phyloP scores from a whole-genome alignment of 371 early-diverging fungal genomes.

The Lichtheimia ornata region DNA sequence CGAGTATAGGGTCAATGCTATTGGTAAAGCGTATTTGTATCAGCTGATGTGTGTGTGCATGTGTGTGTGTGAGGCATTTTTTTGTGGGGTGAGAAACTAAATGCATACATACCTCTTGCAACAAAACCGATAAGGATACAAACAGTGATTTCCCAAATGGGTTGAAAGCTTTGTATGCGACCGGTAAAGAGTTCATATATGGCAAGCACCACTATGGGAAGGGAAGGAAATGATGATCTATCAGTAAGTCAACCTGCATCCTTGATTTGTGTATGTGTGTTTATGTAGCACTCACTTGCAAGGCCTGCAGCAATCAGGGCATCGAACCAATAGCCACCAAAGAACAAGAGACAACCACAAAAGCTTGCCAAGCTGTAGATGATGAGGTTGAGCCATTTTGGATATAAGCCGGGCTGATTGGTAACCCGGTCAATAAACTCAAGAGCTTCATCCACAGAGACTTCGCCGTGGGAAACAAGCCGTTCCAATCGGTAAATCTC shows the following conservation, averaged over 20 bases:
- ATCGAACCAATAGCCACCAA: conserved; percentile 46
- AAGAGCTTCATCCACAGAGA: conserved; percentile 56
- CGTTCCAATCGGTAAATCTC: conserved; percentile 61
- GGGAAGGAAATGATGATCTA: no score
- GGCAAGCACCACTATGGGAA: conserved; percentile 37
- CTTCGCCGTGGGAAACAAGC: conserved; percentile 48
- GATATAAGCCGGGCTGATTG: conserved; percentile 44
- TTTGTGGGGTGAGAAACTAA: background rate
- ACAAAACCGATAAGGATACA: conserved; percentile 71
- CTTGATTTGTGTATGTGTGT: background rate
- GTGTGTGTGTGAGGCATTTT: no score
- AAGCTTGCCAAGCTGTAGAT: conserved; percentile 53
- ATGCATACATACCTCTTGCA: conserved; percentile 37
- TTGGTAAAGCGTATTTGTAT: background rate
- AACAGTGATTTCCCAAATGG: conserved; percentile 71
- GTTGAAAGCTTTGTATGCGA: conserved; percentile 40
- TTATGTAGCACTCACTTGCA: conserved; percentile 38
- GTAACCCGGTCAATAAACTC: conserved; percentile 50
- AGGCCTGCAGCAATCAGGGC: conserved; percentile 41
- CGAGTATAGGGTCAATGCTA: conserved; percentile 30
- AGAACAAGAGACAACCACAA: conserved; percentile 49
- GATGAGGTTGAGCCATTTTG: conserved; percentile 53
- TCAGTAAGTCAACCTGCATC: background rate
- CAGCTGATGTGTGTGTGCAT: background rate
- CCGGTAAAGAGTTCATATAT: conserved; percentile 44